Evolutionary conservation across 2,329 filamentous ascomycete genomes (phyloP), one percentile per base, ranked within the genome.

Genomic region (Pseudocercospora pini-densiflorae): DNA sequence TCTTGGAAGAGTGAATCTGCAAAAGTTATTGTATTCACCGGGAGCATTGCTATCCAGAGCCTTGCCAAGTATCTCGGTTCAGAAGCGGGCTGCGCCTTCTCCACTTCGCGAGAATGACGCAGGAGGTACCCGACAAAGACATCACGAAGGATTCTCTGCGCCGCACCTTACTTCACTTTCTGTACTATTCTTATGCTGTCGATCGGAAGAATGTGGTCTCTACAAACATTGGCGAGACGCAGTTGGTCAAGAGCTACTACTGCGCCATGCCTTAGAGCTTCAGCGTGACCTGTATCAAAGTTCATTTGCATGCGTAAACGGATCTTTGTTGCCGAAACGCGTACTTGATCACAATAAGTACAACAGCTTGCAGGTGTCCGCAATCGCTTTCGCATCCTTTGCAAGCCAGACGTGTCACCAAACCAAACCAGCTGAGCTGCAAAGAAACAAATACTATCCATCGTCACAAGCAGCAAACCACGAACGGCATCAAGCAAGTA

Each of bases 131-230:
- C 40, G 40, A 43, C 40, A 43, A 43, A 43, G 40, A 43, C 16
- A n/a, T 43, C 10, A 55, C 51, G 27, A 55, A 55, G 51, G 51
- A 55, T 55, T 31, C 23, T 29, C 51, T 55, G 27, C 51, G 27
- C 27, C 27, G 23, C 51, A 29, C 16, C 27, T 27, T 27, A n/a
- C 51, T 31, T n/a, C 51, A 31, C 51, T 29, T 33, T 27, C n/a
- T 55, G 16, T 10, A 6, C 51, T 29, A 31, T 31, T 55, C 27
- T 55, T 31, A 27, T 27, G 8, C 21, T 55, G 51, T n/a, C 24
- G 51, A n/a, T 4, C 23, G 9, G 27, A 24, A 27, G 27, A 12
- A 29, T 31, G 24, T 27, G 24, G 23, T 54, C 51, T 16, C 23
- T 31, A 19, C 12, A n/a, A n/a, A 29, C 51, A 55, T 27, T 55